Conservation (phyloP, 169 alveolate genomes). For the Babesia ovata region DNA sequence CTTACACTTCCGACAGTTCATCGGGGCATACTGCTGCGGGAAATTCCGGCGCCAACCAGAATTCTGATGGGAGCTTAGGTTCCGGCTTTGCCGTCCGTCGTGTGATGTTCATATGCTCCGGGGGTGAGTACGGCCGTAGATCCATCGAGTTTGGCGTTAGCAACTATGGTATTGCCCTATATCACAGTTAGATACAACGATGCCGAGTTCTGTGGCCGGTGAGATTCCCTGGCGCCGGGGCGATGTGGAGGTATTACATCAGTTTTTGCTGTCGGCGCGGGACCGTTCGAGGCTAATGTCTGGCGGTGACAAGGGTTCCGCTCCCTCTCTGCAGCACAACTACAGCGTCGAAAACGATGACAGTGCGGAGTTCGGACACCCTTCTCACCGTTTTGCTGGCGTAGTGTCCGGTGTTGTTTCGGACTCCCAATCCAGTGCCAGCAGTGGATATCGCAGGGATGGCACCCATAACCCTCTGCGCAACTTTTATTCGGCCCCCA, state of each 20-base stretch:
- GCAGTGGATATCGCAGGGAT: not conserved
- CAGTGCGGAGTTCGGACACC: not conserved
- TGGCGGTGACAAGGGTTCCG: not conserved
- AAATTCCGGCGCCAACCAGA: not conserved
- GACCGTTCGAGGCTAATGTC: slow-evolving; percentile 3
- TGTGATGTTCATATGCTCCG: slow-evolving; percentile 15
- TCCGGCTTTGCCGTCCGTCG: slow-evolving; percentile 11
- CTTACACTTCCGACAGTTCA: not conserved
- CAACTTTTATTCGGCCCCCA: not conserved
- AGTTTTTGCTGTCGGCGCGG: slow-evolving; percentile 33
- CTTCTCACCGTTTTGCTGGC: not conserved
- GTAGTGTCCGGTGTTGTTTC: not conserved
- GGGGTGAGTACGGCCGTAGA: not conserved
- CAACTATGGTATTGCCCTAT: not conserved
- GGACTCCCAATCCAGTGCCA: no score
- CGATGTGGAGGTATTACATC: slow-evolving; percentile 42
- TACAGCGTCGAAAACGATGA: not conserved
- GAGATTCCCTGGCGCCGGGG: slow-evolving; percentile 63
- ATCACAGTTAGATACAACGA: not conserved
- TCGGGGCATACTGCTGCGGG: not conserved
- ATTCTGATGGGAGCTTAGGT: not conserved
- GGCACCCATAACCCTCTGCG: not conserved
- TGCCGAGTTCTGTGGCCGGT: not conserved
- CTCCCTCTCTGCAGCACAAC: not conserved
- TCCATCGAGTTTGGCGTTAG: slow-evolving; percentile 1